These are phyloP conservation scores for Mycosarcoma mackinlayi DNA, from an alignment of 1,284 basidiomycete genomes.

Conservation along the genomic window DNA sequence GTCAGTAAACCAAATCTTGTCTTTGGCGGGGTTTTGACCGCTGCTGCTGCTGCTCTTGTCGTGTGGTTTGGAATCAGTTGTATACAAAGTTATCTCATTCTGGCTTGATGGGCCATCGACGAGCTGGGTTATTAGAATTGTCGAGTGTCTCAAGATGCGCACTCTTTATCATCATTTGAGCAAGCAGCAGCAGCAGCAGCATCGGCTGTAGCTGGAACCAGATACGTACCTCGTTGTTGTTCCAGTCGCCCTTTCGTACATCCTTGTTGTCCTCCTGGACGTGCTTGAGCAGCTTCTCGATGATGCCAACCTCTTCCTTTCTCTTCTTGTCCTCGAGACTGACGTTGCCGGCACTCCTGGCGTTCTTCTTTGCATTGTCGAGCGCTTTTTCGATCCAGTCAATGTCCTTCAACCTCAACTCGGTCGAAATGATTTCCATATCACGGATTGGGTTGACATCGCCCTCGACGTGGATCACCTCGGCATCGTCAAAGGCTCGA, in stretches of 20 bases:
- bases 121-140: constrained; percentile 75
- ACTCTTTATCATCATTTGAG: constrained; percentile 81
- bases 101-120: constrained; percentile 74
- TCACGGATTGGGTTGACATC: constrained; percentile 95
- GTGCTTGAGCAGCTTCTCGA: constrained; percentile 85
- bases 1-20: not conserved
- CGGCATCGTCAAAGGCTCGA: constrained; percentile 96
- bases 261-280: constrained; percentile 87
- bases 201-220: not conserved
- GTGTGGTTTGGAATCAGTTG: constrained; percentile 46
- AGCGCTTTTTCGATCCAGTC: constrained; percentile 97
- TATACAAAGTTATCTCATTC: constrained; percentile 62
- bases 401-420: constrained; percentile 88
- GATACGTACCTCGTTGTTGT: constrained; percentile 89
- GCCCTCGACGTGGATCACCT: constrained; percentile 99
- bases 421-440: constrained; percentile 95
- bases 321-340: constrained; percentile 92
- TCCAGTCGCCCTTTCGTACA: constrained; percentile 93
- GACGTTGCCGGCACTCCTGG: constrained; percentile 73
- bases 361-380: constrained; percentile 71
- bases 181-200: constrained; percentile 1
- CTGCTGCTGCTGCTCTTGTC: constrained; percentile 12
- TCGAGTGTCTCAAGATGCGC: constrained; percentile 73
- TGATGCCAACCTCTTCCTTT: constrained; percentile 89
- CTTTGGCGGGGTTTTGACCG: not conserved